These are phyloP conservation scores for Phoenix roebelenii DNA, from an alignment of 176 grass and related monocot species.

Conservation along the genomic window DNA sequence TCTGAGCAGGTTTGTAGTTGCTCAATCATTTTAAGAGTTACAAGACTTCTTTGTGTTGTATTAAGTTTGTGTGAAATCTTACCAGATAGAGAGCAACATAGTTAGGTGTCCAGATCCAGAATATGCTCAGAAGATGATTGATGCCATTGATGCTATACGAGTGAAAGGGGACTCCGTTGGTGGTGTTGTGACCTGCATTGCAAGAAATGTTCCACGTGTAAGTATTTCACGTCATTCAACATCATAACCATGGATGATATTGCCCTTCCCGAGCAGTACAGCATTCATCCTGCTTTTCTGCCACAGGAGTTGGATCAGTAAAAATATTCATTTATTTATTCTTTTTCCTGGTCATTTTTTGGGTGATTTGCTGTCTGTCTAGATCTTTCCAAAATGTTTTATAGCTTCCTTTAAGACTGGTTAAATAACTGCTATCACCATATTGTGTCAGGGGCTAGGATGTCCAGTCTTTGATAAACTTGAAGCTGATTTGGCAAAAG, in stretches of 20 bases:
- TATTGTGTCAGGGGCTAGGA: slow-evolving; percentile 66
- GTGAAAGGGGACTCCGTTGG: slow-evolving; percentile 84
- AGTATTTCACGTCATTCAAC: slow-evolving; percentile 20
- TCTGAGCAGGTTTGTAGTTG: slow-evolving; percentile 58
- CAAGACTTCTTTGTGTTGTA: neutral
- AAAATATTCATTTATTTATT: too few relatives aligned
- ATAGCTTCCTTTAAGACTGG: slow-evolving; percentile 3
- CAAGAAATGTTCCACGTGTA: slow-evolving; percentile 95
- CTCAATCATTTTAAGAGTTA: neutral
- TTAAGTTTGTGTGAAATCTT: slow-evolving; percentile 26
- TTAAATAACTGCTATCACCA: slow-evolving; percentile 9
- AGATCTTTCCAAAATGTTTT: slow-evolving; percentile 1
- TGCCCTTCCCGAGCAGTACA: neutral
- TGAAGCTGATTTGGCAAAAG: slow-evolving; percentile 92
- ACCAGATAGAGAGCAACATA: slow-evolving; percentile 96
- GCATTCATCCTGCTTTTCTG: neutral
- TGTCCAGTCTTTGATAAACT: slow-evolving; percentile 97
- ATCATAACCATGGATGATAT: too few relatives aligned
- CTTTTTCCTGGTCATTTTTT: too few relatives aligned
- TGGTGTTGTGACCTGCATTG: slow-evolving; percentile 93
- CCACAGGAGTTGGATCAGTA: too few relatives aligned
- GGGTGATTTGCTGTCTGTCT: too few relatives aligned
- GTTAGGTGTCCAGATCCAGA: slow-evolving; percentile 90
- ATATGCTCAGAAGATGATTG: slow-evolving; percentile 96
- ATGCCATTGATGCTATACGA: slow-evolving; percentile 82